Evolutionary conservation across 176 grass and related monocot genomes (phyloP).

Genomic region (Tillandsia fasciculata): DNA sequence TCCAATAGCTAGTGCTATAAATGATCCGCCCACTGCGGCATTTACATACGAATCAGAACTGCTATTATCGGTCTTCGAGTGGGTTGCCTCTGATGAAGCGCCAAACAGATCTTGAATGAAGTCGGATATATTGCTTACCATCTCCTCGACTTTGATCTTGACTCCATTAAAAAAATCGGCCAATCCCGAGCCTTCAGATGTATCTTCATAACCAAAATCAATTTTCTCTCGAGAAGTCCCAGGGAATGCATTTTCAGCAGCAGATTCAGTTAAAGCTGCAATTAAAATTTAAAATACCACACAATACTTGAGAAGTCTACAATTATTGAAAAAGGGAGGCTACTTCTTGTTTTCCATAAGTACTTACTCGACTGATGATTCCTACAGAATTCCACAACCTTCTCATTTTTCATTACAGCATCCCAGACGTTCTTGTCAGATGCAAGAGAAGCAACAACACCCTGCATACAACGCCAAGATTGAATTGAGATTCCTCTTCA

Average conservation of each 20-base stretch:
- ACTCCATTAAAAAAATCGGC: slow-evolving; percentile 40
- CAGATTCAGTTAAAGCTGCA: slow-evolving; percentile 32
- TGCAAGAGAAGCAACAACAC: slow-evolving; percentile 68
- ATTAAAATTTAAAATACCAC: background rate
- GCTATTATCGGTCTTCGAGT: slow-evolving; percentile 17
- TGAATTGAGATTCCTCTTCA: background rate
- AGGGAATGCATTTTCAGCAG: slow-evolving; percentile 18
- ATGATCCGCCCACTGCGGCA: slow-evolving; percentile 29
- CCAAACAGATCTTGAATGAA: slow-evolving; percentile 60
- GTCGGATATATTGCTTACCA: slow-evolving; percentile 37
- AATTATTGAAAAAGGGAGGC: background rate
- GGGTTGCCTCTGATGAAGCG: background rate
- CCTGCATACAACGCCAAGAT: slow-evolving; percentile 30
- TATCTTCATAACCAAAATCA: slow-evolving; percentile 6
- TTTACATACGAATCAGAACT: slow-evolving; percentile 7
- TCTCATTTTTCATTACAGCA: slow-evolving; percentile 70
- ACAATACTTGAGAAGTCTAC: background rate
- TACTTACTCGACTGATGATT: slow-evolving; percentile 53
- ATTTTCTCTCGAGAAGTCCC: slow-evolving; percentile 13
- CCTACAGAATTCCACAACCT: slow-evolving; percentile 73
- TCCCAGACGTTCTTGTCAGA: slow-evolving; percentile 74
- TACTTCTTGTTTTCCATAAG: background rate
- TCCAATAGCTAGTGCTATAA: slow-evolving; percentile 38
- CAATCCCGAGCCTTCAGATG: slow-evolving; percentile 28
- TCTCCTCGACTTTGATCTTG: slow-evolving; percentile 36